Conservation (phyloP, 257 asterid species). For the Verbascum thapsus region DNA sequence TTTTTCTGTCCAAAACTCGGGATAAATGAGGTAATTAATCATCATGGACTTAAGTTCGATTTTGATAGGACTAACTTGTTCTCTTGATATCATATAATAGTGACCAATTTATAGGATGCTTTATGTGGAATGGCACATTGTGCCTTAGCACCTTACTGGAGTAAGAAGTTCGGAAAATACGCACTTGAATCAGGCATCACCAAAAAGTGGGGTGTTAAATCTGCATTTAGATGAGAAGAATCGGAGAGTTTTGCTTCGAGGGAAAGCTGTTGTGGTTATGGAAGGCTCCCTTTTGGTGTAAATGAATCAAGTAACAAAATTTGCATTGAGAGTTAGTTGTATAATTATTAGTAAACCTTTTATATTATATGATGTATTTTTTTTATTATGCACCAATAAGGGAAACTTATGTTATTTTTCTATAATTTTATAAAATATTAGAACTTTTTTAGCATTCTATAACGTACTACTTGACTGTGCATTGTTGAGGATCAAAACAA, state of each 20-base stretch:
- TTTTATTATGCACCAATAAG: too few relatives aligned
- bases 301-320: conserved; percentile 1
- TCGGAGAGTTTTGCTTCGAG: conserved; percentile 63
- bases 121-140: conserved; percentile 94
- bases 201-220: conserved; percentile 70
- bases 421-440: too few relatives aligned
- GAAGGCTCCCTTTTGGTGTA: conserved; percentile 67
- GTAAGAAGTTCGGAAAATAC: conserved; percentile 71
- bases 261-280: conserved; percentile 67
- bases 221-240: conserved; percentile 65
- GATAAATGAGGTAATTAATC: conserved; percentile 54
- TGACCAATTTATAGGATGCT: conserved; percentile 79
- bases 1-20: conserved; percentile 83
- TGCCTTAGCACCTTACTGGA: conserved; percentile 78
- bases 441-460: neutral
- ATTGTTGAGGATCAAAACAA: too few relatives aligned
- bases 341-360: too few relatives aligned
- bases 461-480: too few relatives aligned
- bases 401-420: too few relatives aligned
- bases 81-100: neutral
- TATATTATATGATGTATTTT: too few relatives aligned
- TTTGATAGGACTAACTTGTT: neutral
- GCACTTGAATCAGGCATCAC: conserved; percentile 62
- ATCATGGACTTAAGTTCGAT: neutral
- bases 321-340: too few relatives aligned